Evolutionary conservation across 2,329 filamentous ascomycete species (phyloP), one percentile per base, ranked within the genome.

Genomic region (Fusarium albidum): DNA sequence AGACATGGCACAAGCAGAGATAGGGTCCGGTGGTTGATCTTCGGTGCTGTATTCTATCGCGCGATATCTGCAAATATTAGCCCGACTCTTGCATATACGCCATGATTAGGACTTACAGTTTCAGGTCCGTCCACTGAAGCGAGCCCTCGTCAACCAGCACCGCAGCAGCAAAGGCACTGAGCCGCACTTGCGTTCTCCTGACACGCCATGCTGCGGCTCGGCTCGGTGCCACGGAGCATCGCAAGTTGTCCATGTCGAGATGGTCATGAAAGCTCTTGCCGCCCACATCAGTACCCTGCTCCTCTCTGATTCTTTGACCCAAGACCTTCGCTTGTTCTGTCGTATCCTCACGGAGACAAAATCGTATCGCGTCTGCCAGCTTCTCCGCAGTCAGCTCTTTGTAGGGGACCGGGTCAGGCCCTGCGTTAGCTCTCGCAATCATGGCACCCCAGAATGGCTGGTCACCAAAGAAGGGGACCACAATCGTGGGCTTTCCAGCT

Each of bases 391-490:
- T 91, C 31, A 93, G 73, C 26, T 85, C 77, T 60, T 88, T 88
- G 69, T 88, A 84, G 0, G 87, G 87, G 41, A 92, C 85, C 0
- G 90, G 89, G 1, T 79, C 73, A 0, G 90, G 89, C 0, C 90
- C 90, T 6, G 90, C 90, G 9, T 89, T 88, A 7, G 90, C 88
- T 52, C 79, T 81, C 0, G 86, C 82, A 32, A 92, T 84, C 82
- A 93, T 92, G 9, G 86, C 80, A 8, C 90, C 90, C 90, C 90
- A 93, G 67, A 93, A 94, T 1, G 88, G 88, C 70, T 94, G 90
- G 64, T 94, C 90, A 2, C 90, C 90, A 67, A 93, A 96, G 75
- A 96, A 96, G 0, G 92, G 92, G 0, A 96, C 86, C 3, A 96
- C 82, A 3, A 95, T 83, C 0, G 92, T 96, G 3, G 92, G 92